Evolutionary conservation across 352 stramenopile genomes (phyloP).

Genomic region (Peronosclerospora sorghi): DNA sequence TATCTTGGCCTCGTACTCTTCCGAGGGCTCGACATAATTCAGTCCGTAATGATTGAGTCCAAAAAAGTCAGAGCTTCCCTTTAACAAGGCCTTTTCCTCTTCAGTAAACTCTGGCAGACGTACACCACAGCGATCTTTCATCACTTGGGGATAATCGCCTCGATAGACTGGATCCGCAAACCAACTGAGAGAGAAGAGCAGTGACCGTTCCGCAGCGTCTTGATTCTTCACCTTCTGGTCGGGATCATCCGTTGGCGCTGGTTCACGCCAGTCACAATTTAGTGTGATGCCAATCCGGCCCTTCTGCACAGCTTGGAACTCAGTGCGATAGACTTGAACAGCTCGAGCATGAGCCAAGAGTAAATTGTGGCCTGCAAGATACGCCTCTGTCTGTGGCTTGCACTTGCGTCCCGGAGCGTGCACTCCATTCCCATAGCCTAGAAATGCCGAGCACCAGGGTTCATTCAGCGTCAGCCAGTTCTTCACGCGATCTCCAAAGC

Average conservation of each 20-base stretch:
- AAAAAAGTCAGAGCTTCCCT: slow-evolving; percentile 88
- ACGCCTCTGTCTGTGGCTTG: slow-evolving; percentile 27
- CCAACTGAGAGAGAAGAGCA: slow-evolving; percentile 88
- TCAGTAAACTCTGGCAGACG: slow-evolving; percentile 83
- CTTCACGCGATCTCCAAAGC: slow-evolving; percentile 86
- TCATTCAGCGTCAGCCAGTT: slow-evolving; percentile 94
- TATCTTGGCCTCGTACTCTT: slow-evolving; percentile 31
- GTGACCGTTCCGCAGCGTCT: slow-evolving; percentile 60
- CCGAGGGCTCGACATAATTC: slow-evolving; percentile 29
- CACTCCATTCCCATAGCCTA: slow-evolving; percentile 44
- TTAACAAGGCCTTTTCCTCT: slow-evolving; percentile 54
- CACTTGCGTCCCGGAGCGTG: slow-evolving; percentile 26
- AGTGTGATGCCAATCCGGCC: slow-evolving; percentile 89
- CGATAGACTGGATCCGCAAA: slow-evolving; percentile 83
- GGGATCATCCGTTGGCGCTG: slow-evolving; percentile 39
- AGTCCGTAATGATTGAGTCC: slow-evolving; percentile 92
- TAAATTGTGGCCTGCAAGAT: slow-evolving; percentile 74
- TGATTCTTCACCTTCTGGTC: too few relatives aligned
- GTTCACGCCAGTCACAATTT: slow-evolving; percentile 66
- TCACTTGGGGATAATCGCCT: slow-evolving; percentile 87
- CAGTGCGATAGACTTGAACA: slow-evolving; percentile 77
- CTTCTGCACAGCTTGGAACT: too few relatives aligned
- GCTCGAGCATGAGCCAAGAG: slow-evolving; percentile 80
- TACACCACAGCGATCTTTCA: slow-evolving; percentile 68
- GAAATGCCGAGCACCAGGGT: slow-evolving; percentile 49